phyloP scores from a whole-genome alignment of 768 basidiomycete species.

The Boletus speciosus region DNA sequence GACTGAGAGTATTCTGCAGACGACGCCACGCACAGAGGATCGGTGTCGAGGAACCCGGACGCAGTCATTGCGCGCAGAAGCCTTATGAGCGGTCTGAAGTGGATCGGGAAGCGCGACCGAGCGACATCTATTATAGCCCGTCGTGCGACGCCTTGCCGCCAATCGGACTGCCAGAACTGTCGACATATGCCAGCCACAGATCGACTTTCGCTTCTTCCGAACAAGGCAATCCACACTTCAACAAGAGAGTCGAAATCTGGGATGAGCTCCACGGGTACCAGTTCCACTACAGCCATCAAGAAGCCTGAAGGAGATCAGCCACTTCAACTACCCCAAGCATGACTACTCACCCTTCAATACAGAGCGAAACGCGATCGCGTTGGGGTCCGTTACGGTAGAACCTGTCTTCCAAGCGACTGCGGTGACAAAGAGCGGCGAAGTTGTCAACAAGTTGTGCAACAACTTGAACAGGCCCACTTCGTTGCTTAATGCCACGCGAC shows the following conservation, averaged over 20 bases:
- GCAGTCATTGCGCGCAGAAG: slow-evolving; percentile 77
- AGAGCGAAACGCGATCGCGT: slow-evolving; percentile 75
- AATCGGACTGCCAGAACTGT: slow-evolving; percentile 83
- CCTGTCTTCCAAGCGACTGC: slow-evolving; percentile 65
- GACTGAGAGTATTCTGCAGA: slow-evolving; percentile 44
- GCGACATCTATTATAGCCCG: slow-evolving; percentile 82
- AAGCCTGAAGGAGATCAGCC: slow-evolving; percentile 50
- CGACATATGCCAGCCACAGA: slow-evolving; percentile 67
- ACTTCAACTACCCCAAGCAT: background rate
- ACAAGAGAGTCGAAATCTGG: slow-evolving; percentile 69
- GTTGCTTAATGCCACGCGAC: slow-evolving; percentile 51
- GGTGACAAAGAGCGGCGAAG: slow-evolving; percentile 75
- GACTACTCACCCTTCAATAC: slow-evolving; percentile 70
- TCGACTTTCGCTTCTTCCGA: slow-evolving; percentile 63
- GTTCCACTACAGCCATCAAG: slow-evolving; percentile 67
- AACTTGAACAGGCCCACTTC: slow-evolving; percentile 60
- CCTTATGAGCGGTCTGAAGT: slow-evolving; percentile 63
- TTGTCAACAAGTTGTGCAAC: slow-evolving; percentile 55
- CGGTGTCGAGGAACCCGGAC: slow-evolving; percentile 71
- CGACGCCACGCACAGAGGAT: slow-evolving; percentile 50
- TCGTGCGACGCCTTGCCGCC: slow-evolving; percentile 61
- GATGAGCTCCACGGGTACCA: slow-evolving; percentile 73
- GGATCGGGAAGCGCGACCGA: slow-evolving; percentile 78
- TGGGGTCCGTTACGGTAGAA: slow-evolving; percentile 68
- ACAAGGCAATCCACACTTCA: slow-evolving; percentile 76